Evolutionary conservation across 495 filamentous ascomycete species (phyloP), one percentile per base, ranked within the genome.

Genomic region (Aspergillus sclerotiicarbonarius): DNA sequence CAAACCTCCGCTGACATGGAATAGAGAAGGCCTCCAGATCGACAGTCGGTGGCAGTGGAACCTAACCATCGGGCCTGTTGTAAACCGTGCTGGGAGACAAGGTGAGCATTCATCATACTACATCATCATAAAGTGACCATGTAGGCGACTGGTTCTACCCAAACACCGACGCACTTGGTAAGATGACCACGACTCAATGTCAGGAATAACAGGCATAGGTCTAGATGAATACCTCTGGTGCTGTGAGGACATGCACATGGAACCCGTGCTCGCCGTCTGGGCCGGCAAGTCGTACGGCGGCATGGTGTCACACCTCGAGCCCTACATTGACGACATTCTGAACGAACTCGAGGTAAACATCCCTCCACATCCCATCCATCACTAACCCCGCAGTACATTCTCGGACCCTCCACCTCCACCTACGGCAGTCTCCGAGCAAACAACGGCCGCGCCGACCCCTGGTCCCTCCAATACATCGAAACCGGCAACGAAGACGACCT

Each of bases 21-120:
- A 7, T 51, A 67, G 64, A 20, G 71, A 74, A 51, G 71, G 71
- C 0, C 47, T 74, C 4, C 6, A 70, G 21, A 56, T 74, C 47
- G 64, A 69, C 12, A 65, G 71, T 44, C 76, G 78, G 59, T 90
- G 87, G 85, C 80, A 83, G 44, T 90, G 87, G 87, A 85, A 87
- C 62, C 73, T 82, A 54, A 87, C 85, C 2, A 80, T 90, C 48
- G 87, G 87, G 0, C 80, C 83, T 0, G 71, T 89, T 3, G 83
- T 80, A 30, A 70, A 87, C 46, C 77, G 87, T 8, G 83, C 85
- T 0, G 86, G 86, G 32, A 75, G 83, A 56, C 68, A 80, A 4
- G 56, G 64, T 63, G 35, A 52, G 59, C 54, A n/a, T n/a, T n/a
- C n/a, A n/a, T n/a, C n/a, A n/a, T n/a, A n/a, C n/a, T n/a, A n/a